A percentile compares a stretch with the other conserved stretches of the same genome.
These are phyloP conservation scores for Hagleromyces aurorensis DNA, from an alignment of 805 yeast genomes.

Conservation along the genomic window DNA sequence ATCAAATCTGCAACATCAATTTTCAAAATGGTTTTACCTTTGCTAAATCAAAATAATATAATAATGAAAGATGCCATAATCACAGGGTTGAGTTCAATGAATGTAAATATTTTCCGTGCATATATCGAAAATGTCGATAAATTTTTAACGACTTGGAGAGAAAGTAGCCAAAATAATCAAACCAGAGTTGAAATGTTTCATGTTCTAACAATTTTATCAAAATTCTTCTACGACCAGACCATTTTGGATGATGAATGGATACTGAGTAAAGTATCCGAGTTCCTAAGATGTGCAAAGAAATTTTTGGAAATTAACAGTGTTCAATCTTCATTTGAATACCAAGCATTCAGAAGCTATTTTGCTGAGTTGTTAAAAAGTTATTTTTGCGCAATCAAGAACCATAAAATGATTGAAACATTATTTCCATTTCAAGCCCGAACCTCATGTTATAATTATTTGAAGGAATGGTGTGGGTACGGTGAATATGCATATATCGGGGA, in stretches of 20 bases:
- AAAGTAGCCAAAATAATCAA: conserved; percentile 34
- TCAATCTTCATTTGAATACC: conserved; percentile 63
- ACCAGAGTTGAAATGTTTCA: conserved; percentile 73
- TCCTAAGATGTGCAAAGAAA: conserved; percentile 52
- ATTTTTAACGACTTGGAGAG: conserved; percentile 48
- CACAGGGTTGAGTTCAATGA: conserved; percentile 82
- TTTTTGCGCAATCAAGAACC: conserved; percentile 47
- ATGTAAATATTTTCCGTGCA: conserved; percentile 79
- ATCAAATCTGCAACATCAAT: conserved; percentile 89
- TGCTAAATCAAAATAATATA: conserved; percentile 61
- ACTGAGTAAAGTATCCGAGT: conserved; percentile 50
- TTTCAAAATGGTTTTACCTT: conserved; percentile 79
- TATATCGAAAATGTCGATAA: conserved; percentile 69
- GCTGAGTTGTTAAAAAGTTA: conserved; percentile 74
- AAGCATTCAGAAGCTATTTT: conserved; percentile 72
- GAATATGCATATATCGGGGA: conserved; percentile 50
- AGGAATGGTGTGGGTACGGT: conserved; percentile 95
- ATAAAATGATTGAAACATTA: conserved; percentile 40
- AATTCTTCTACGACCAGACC: conserved; percentile 43
- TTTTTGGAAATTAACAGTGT: conserved; percentile 49
- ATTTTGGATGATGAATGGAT: conserved; percentile 63
- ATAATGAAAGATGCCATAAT: conserved; percentile 78
- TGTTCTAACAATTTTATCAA: conserved; percentile 60
- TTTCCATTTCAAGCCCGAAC: conserved; percentile 83
- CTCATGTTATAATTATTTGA: conserved; percentile 71